Base-by-base conservation (phyloP, 1,284 basidiomycete genomes). In the Heterobasidion occidentale region DNA sequence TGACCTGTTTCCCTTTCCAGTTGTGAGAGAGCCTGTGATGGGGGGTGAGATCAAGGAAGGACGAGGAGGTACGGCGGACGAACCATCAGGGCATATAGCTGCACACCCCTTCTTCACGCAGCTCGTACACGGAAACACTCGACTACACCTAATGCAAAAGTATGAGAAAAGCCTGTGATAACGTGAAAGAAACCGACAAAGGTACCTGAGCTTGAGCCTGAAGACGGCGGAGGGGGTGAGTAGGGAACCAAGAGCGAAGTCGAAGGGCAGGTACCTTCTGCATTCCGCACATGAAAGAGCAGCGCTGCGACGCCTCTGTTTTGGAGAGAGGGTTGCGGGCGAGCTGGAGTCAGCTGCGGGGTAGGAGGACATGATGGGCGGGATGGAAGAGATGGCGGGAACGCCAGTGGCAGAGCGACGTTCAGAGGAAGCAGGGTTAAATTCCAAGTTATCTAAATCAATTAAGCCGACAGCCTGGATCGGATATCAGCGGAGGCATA, bases 1-100 rank as follows among this genome's bases (percentile, higher is more conserved):
- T 36, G 46, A 83, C 83, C 84, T 73, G 65, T 86, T 87, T 17
- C 84, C 84, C 66, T 84, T 86, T 56, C 84, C 83, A n/a, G 84
- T 86, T 7, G 84, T 86, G 51, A 87, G 73, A 46, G 83, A 84
- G 15, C 81, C 83, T 85, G 27, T 9, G 50, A 6, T 27, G 7
- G 47, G 27, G 52, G 27, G 19, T 15, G 56, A 57, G 53, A 57
- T 51, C 35, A 15, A 44, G 33, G 46, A 19, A 54, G 57, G 53
- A 34, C 46, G 53, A 58, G 14, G 38, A 20, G 38, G 27, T 45
- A 36, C 19, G 34, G 15, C 9, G 7, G 15, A 59, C 69, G 27
- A 54, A 82, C 81, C 81, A 61, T 84, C 77, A 7, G 82, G 83
- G 67, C 83, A 85, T 52, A 86, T 86, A 11, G 84, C 73, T 7